Evolutionary conservation across 2,329 filamentous ascomycete genomes (phyloP), one percentile per base, ranked within the genome.

Genomic region (Xylariaceae sp.): DNA sequence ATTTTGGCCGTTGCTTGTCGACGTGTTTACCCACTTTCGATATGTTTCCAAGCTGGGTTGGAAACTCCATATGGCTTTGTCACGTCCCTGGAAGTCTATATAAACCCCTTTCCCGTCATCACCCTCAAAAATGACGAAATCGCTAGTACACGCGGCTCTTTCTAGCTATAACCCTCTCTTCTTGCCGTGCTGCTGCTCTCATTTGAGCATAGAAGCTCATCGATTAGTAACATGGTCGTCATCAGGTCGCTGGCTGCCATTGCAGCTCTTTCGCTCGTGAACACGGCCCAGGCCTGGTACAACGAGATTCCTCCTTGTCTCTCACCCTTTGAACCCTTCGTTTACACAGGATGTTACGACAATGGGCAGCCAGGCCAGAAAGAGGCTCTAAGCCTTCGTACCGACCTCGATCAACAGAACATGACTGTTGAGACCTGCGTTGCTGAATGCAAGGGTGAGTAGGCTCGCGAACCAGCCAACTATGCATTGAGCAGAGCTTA

Each of bases 361-460:
- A 77, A 80, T 42, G 70, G 69, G 24, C 65, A 54, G 24, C 60
- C 63, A 1, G 64, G 61, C 3, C 48, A 55, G 21, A 30, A 64
- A 21, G 58, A 61, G 21, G 69, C 75, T 10, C 73, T 81, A 33
- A 68, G 69, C 58, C 76, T 76, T 64, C 74, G 74, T 49, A 77
- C 74, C 53, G 65, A 67, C 15, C 63, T 72, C 35, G 64, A 72
- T 57, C 58, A 65, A 48, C 57, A 65, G 18, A 67, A 70, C 61
- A 80, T 78, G 75, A 81, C 78, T 2, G 70, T 77, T 26, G 75
- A 79, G 68, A 71, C 69, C 59, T 81, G 79, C 58, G 68, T 75
- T 33, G 68, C 77, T 35, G 73, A 75, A 46, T 81, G 79, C 73
- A 81, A 81, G 67, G 77, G 76, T 74, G 55, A 26, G 69, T 58